phyloP scores from a whole-genome alignment of 2,329 filamentous ascomycete genomes.

The Alternaria rosae region DNA sequence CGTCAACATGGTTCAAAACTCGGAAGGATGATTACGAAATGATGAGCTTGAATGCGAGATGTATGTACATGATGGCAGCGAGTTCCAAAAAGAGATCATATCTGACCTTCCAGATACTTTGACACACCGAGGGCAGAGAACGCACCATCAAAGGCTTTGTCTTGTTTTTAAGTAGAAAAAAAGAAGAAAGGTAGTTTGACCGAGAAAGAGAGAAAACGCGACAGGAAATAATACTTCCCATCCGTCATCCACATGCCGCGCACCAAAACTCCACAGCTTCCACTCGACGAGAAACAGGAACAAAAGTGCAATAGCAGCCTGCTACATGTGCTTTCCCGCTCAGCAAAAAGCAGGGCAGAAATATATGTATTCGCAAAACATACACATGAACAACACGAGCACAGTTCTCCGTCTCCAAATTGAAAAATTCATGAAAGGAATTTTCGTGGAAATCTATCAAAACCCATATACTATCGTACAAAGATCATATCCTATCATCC shows the following conservation, averaged over 20 bases:
- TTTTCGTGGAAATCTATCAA: not conserved
- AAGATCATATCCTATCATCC: not conserved
- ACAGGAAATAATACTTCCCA: not conserved
- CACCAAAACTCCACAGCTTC: no score
- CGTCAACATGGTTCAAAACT: rapidly evolving
- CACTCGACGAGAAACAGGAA: no score
- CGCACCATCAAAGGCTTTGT: not conserved
- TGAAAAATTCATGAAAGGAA: not conserved
- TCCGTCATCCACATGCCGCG: not conserved
- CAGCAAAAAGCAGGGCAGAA: no score
- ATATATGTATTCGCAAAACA: no score
- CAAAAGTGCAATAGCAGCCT: no score
- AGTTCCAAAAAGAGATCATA: no score
- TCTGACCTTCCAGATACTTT: no score
- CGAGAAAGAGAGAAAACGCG: not conserved
- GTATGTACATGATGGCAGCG: not conserved
- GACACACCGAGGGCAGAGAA: not conserved
- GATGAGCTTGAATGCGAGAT: not conserved
- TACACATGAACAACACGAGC: not conserved
- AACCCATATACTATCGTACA: conserved; percentile 8
- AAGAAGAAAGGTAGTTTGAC: not conserved
- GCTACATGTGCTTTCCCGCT: no score
- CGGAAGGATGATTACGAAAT: not conserved
- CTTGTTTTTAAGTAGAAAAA: not conserved
- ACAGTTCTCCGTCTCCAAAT: no score